A percentile compares a stretch with the other conserved stretches of the same genome.
These are phyloP conservation scores for Nannizziopsis arthrosporioides DNA, from an alignment of 2,329 filamentous ascomycete species.

Conservation along the genomic window DNA sequence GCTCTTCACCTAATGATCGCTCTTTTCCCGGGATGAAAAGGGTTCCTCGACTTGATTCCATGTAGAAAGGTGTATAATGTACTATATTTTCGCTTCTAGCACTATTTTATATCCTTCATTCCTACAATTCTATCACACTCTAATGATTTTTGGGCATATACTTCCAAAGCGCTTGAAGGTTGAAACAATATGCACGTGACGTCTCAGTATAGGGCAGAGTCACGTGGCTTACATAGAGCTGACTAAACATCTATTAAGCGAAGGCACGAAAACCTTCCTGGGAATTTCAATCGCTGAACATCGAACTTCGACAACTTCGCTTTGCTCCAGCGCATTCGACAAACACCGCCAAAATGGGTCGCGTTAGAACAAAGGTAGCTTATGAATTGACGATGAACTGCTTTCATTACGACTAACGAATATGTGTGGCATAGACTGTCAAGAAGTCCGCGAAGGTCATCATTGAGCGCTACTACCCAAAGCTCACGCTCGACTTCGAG, in stretches of 20 bases:
- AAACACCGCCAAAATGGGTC: conserved; percentile 19
- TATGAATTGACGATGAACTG: background rate
- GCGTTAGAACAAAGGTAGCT: conserved; percentile 19
- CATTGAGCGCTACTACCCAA: conserved; percentile 97
- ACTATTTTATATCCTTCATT: no score
- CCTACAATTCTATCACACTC: no score
- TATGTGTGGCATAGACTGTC: conserved; percentile 43
- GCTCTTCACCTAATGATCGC: no score
- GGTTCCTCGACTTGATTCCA: conserved; percentile 8
- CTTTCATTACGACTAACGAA: background rate
- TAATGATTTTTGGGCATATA: no score
- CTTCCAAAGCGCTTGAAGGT: no score
- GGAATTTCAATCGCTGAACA: background rate
- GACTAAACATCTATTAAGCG: conserved; percentile 1
- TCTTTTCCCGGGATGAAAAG: background rate
- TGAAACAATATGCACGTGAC: background rate
- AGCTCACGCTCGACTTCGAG: conserved; percentile 98
- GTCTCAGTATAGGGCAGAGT: background rate
- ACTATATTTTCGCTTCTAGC: background rate
- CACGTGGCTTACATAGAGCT: background rate
- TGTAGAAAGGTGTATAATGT: background rate
- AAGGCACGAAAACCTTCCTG: conserved; percentile 1
- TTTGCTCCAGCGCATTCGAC: conserved; percentile 4
- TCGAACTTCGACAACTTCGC: conserved; percentile 34
- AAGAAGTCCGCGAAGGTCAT: conserved; percentile 97